These are phyloP conservation scores for Botrytis galanthina DNA, from an alignment of 2,329 filamentous ascomycete species.

Conservation along the genomic window DNA sequence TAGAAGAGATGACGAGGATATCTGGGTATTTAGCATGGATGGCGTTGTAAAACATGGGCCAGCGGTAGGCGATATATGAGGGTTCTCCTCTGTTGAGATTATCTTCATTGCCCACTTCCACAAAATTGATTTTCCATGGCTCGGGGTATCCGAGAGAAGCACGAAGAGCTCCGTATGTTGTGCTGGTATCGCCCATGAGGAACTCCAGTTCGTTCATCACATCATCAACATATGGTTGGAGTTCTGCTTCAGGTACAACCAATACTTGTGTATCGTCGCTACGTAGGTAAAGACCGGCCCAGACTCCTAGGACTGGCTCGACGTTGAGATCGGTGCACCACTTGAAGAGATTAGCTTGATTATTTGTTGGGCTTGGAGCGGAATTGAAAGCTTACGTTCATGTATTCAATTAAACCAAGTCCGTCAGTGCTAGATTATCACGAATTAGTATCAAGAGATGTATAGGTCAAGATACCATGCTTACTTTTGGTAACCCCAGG, in stretches of 20 bases:
- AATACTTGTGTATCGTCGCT: too few species aligned
- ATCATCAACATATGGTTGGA: slow-evolving; percentile 48
- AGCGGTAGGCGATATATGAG: slow-evolving; percentile 43
- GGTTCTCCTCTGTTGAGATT: slow-evolving; percentile 43
- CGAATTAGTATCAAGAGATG: slow-evolving; percentile 26
- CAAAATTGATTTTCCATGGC: slow-evolving; percentile 50
- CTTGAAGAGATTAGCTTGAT: slow-evolving; percentile 26
- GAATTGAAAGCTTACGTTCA: slow-evolving; percentile 35
- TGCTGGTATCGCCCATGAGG: slow-evolving; percentile 46
- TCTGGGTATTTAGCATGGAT: slow-evolving; percentile 42
- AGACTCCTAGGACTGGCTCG: slow-evolving; percentile 48
- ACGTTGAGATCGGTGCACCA: slow-evolving; percentile 49
- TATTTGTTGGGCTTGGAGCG: neutral
- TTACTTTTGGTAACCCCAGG: slow-evolving; percentile 24
- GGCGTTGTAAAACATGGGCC: slow-evolving; percentile 48
- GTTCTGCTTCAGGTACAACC: slow-evolving; percentile 42
- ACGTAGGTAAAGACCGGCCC: slow-evolving; percentile 45
- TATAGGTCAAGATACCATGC: neutral
- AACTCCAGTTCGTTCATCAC: slow-evolving; percentile 54
- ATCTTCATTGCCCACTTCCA: slow-evolving; percentile 55
- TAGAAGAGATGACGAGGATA: slow-evolving; percentile 45
- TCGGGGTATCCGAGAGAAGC: slow-evolving; percentile 49
- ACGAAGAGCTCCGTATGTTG: slow-evolving; percentile 47
- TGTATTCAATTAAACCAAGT: slow-evolving; percentile 51
- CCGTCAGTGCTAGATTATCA: slow-evolving; percentile 43